These are phyloP conservation scores for Coemansia sp. DNA, from an alignment of 192 early-diverging fungal species.

Conservation along the genomic window DNA sequence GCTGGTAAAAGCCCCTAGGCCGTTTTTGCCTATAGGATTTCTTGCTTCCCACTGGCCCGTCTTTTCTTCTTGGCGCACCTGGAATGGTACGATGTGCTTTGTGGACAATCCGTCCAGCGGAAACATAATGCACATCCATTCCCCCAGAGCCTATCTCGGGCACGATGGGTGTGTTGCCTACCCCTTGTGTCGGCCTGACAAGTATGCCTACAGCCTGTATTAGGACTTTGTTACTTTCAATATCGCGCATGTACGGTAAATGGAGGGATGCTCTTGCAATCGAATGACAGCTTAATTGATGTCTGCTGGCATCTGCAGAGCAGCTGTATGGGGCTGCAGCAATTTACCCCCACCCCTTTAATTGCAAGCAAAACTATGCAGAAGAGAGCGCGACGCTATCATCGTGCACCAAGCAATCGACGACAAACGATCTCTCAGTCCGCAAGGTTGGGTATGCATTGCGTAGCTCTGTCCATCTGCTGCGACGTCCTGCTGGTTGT, in stretches of 20 bases:
- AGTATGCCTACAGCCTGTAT: background rate
- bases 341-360: conserved; percentile 14
- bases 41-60: background rate
- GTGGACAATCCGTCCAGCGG: conserved; percentile 6
- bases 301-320: conserved; percentile 6
- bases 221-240: background rate
- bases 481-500: too few relatives aligned
- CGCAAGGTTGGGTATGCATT: background rate
- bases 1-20: background rate
- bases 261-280: conserved; percentile 4
- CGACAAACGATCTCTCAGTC: background rate
- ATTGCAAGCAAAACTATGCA: background rate
- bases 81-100: background rate
- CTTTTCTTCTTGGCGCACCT: background rate
- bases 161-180: background rate
- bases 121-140: conserved; percentile 1
- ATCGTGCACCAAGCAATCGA: background rate
- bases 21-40: background rate
- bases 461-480: too few relatives aligned
- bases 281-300: background rate
- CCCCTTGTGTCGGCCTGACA: background rate
- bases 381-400: background rate
- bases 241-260: background rate
- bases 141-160: background rate
- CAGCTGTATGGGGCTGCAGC: conserved; percentile 11